Conservation (phyloP, 2,329 filamentous ascomycete genomes). For the Capronia coronata region DNA sequence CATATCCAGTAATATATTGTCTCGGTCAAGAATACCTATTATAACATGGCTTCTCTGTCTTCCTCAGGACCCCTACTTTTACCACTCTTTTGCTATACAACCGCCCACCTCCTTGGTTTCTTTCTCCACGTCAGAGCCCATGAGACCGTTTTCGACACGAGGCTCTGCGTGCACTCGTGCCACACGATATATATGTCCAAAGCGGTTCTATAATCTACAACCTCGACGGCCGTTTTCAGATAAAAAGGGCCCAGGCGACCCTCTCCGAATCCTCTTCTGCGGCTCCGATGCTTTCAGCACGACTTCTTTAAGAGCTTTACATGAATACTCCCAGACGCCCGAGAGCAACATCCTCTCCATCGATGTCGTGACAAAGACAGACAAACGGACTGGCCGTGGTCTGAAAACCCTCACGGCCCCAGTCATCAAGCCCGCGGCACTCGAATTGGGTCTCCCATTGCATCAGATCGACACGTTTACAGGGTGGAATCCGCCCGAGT, state of each 20-base stretch:
- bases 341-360: constrained; percentile 62
- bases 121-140: neutral
- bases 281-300: constrained; percentile 90
- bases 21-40: too few species aligned
- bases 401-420: constrained; percentile 62
- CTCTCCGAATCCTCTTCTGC: constrained; percentile 83
- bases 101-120: neutral
- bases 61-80: too few species aligned
- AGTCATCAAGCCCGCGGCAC: constrained; percentile 63
- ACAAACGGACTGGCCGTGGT: constrained; percentile 71
- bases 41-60: too few species aligned
- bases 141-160: constrained; percentile 1
- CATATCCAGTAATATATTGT: too few species aligned
- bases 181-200: neutral
- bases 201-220: neutral
- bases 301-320: constrained; percentile 63
- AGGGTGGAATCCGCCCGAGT: constrained; percentile 62
- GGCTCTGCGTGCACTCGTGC: neutral
- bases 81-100: neutral
- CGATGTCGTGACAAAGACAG: constrained; percentile 75
- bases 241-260: constrained; percentile 35
- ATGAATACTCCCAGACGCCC: constrained; percentile 51
- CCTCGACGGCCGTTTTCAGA: constrained; percentile 1
- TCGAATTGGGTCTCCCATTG: constrained; percentile 57
- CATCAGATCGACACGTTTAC: constrained; percentile 78